Conservation (phyloP, 2,329 filamentous ascomycete genomes). For the Curvularia hawaiiensis region DNA sequence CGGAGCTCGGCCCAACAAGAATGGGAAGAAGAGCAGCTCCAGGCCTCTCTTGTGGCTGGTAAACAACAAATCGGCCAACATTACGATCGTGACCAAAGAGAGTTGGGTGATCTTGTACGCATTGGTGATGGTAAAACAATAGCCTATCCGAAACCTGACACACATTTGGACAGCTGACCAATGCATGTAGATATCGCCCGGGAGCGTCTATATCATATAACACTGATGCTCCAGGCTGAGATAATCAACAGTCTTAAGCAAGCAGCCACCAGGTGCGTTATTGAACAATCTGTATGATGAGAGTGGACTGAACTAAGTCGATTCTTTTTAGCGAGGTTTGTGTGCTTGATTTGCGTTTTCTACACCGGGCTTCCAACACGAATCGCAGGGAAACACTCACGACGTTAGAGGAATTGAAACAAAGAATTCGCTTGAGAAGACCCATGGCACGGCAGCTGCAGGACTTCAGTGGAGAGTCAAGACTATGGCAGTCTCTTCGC, state of each 20-base stretch:
- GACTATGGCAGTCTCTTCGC: constrained; percentile 11
- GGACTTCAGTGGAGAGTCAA: constrained; percentile 5
- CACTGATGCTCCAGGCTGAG: constrained; percentile 49
- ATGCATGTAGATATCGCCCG: constrained; percentile 40
- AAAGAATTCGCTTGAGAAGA: constrained; percentile 38
- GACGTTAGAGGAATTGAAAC: constrained; percentile 46
- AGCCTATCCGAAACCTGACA: constrained; percentile 17
- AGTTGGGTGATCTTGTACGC: constrained; percentile 44
- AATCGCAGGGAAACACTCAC: constrained; percentile 42
- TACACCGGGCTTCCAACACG: constrained; percentile 47
- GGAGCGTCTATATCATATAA: constrained; percentile 46
- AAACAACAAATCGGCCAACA: constrained; percentile 43
- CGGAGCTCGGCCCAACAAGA: constrained; percentile 31
- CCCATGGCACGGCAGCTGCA: constrained; percentile 28
- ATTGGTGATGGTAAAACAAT: constrained; percentile 47
- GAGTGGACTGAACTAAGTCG: neutral
- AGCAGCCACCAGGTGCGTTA: constrained; percentile 38
- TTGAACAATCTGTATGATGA: constrained; percentile 8
- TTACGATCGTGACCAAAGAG: constrained; percentile 42
- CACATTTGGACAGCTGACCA: constrained; percentile 1
- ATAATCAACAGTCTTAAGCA: constrained; percentile 48
- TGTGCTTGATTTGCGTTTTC: constrained; percentile 40
- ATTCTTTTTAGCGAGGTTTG: constrained; percentile 15
- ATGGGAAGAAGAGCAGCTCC: constrained; percentile 46
- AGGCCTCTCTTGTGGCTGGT: constrained; percentile 46